Evolutionary conservation across 495 filamentous ascomycete genomes (phyloP).

Genomic region (Xeromyces bisporus): DNA sequence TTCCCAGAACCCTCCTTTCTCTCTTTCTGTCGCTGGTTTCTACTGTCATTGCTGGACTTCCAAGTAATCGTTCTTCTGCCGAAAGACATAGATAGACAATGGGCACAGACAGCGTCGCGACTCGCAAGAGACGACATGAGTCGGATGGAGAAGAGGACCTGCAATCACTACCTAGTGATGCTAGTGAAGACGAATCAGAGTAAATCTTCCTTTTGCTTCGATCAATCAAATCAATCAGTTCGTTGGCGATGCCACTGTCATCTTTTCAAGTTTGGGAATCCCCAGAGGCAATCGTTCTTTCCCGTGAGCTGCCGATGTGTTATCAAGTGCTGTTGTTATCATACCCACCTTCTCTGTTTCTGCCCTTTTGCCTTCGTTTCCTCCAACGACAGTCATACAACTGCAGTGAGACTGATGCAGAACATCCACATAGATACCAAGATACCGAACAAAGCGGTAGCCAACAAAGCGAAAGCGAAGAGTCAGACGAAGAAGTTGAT

Average conservation of each 20-base stretch:
- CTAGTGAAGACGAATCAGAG: constrained; percentile 48
- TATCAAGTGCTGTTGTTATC: too few species aligned
- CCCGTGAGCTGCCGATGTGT: too few species aligned
- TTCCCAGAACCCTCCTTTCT: constrained; percentile 2
- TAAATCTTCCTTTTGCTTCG: constrained; percentile 21
- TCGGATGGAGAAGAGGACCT: constrained; percentile 42
- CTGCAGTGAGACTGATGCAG: background rate
- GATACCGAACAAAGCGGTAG: constrained; percentile 36
- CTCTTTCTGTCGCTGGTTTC: constrained; percentile 2
- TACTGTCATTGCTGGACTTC: constrained; percentile 5
- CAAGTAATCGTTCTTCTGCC: constrained; percentile 2
- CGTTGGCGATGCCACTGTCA: constrained; percentile 1
- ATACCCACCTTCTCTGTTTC: too few species aligned
- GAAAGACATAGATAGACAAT: background rate
- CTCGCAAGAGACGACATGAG: constrained; percentile 51
- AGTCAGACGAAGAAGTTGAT: constrained; percentile 11
- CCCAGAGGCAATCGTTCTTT: too few species aligned
- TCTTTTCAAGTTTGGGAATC: background rate
- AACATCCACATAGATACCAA: constrained; percentile 25
- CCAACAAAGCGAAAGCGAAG: constrained; percentile 21
- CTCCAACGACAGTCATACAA: too few species aligned
- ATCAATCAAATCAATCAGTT: constrained; percentile 1
- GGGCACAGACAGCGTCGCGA: constrained; percentile 41
- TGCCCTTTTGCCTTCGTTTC: too few species aligned
- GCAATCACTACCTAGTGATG: constrained; percentile 42